Evolutionary conservation across 495 filamentous ascomycete species (phyloP).

Genomic region (Xylaria palmicola): DNA sequence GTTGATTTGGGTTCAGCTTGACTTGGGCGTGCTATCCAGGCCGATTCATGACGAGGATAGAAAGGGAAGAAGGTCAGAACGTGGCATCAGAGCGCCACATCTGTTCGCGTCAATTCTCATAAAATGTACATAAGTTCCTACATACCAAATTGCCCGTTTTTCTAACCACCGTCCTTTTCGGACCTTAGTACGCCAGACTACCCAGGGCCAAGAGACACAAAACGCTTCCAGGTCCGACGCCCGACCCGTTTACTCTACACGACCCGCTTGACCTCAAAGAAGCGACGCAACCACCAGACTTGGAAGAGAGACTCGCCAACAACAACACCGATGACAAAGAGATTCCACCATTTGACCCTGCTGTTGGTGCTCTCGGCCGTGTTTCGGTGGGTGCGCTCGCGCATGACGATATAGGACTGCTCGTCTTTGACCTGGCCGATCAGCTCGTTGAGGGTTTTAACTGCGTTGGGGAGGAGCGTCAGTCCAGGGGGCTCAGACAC

Average conservation of each 20-base stretch:
- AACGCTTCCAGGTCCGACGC: neutral
- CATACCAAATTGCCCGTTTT: conserved; percentile 11
- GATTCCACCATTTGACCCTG: conserved; percentile 98
- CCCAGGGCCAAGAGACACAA: conserved; percentile 21
- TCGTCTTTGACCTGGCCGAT: conserved; percentile 93
- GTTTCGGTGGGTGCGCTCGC: conserved; percentile 94
- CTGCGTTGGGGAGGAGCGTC: conserved; percentile 46
- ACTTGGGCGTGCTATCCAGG: too few species aligned
- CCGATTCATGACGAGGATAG: too few species aligned
- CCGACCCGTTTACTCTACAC: conserved; percentile 20
- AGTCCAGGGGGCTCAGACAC: too few species aligned
- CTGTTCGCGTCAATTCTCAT: conserved; percentile 20
- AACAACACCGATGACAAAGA: conserved; percentile 90
- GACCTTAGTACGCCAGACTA: conserved; percentile 27
- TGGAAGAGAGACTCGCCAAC: conserved; percentile 94
- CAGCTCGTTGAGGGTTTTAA: conserved; percentile 80
- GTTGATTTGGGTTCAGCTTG: too few species aligned
- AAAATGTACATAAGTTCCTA: conserved; percentile 11
- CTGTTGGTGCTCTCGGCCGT: conserved; percentile 98
- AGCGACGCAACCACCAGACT: conserved; percentile 98
- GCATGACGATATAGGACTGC: conserved; percentile 93
- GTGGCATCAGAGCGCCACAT: conserved; percentile 6
- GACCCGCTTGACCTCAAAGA: conserved; percentile 79
- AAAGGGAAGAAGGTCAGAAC: neutral
- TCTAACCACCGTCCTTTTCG: conserved; percentile 14